Evolutionary conservation across 306 rosid species (phyloP).

Genomic region (Prinsepia uniflora): DNA sequence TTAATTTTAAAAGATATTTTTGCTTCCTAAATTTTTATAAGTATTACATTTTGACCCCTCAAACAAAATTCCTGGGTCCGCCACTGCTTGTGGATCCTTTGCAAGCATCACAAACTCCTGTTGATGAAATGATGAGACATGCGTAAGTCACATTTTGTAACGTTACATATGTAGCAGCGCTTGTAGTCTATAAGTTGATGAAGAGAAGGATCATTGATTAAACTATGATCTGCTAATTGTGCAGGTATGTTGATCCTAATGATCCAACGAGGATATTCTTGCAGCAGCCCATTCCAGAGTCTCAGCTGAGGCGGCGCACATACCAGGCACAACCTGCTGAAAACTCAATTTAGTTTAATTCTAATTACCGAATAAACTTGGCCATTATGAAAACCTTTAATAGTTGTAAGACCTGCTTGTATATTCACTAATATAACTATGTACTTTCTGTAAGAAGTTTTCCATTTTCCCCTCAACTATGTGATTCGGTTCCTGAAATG

Average conservation of each 20-base stretch:
- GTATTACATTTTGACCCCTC: too few relatives aligned
- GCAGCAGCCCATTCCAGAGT: constrained; percentile 84
- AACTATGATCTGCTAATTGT: constrained; percentile 21
- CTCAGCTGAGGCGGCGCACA: constrained; percentile 89
- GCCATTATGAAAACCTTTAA: constrained; percentile 7
- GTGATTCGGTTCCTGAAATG: not conserved
- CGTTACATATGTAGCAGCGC: not conserved
- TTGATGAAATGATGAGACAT: constrained; percentile 95
- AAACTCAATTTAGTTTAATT: constrained; percentile 29
- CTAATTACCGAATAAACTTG: constrained; percentile 9
- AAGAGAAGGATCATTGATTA: constrained; percentile 8
- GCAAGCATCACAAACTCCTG: constrained; percentile 94
- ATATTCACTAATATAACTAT: not conserved
- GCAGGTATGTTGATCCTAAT: constrained; percentile 95
- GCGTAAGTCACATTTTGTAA: constrained; percentile 67
- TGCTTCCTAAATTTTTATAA: too few relatives aligned
- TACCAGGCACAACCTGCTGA: constrained; percentile 65
- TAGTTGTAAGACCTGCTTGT: not conserved
- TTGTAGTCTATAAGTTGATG: not conserved
- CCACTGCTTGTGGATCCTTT: constrained; percentile 90
- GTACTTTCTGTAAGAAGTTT: not conserved
- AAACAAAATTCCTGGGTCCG: too few relatives aligned
- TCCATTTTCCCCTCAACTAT: not conserved
- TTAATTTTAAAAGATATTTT: too few relatives aligned
- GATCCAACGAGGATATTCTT: constrained; percentile 94